These are phyloP conservation scores for Aspergillus japonicus DNA, from an alignment of 2,329 filamentous ascomycete species.

Conservation along the genomic window DNA sequence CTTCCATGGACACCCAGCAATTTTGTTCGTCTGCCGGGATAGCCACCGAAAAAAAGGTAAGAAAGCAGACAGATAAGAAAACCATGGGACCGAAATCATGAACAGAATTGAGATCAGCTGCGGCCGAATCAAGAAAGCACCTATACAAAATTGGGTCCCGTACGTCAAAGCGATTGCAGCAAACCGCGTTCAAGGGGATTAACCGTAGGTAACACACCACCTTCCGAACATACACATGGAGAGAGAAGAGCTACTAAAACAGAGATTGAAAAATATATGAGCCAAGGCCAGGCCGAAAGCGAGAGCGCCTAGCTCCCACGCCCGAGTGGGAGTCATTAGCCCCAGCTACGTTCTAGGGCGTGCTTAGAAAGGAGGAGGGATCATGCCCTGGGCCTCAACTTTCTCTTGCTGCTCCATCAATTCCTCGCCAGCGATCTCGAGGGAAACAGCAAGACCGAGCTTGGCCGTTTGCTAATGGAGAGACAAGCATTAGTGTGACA, in stretches of 20 bases:
- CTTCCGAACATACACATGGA: slow-evolving; percentile 32
- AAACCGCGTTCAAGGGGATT: slow-evolving; percentile 32
- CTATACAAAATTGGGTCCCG: slow-evolving; percentile 42
- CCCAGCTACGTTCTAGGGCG: slow-evolving; percentile 12
- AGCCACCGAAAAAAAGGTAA: slow-evolving; percentile 25
- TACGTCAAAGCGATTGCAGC: slow-evolving; percentile 39
- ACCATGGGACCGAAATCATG: slow-evolving; percentile 27
- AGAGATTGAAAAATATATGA: slow-evolving; percentile 33
- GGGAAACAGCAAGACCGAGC: slow-evolving; percentile 88
- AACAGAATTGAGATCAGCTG: slow-evolving; percentile 19
- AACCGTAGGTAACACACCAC: slow-evolving; percentile 34
- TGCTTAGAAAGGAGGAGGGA: slow-evolving; percentile 51
- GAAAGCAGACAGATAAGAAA: slow-evolving; percentile 25
- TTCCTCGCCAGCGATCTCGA: slow-evolving; percentile 81
- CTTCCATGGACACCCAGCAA: slow-evolving; percentile 29
- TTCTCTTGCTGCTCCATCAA: slow-evolving; percentile 79
- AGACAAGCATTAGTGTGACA: slow-evolving; percentile 17
- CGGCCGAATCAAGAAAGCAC: slow-evolving; percentile 30
- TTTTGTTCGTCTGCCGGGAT: slow-evolving; percentile 25
- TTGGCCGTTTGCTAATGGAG: slow-evolving; percentile 81
- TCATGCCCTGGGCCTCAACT: slow-evolving; percentile 43
- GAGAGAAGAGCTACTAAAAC: slow-evolving; percentile 49
- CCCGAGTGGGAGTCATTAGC: slow-evolving; percentile 15
- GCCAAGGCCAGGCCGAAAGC: slow-evolving; percentile 19
- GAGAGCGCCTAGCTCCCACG: slow-evolving; percentile 10